Base-by-base conservation (phyloP, 306 rosid species). In the Castanopsis chinensis region DNA sequence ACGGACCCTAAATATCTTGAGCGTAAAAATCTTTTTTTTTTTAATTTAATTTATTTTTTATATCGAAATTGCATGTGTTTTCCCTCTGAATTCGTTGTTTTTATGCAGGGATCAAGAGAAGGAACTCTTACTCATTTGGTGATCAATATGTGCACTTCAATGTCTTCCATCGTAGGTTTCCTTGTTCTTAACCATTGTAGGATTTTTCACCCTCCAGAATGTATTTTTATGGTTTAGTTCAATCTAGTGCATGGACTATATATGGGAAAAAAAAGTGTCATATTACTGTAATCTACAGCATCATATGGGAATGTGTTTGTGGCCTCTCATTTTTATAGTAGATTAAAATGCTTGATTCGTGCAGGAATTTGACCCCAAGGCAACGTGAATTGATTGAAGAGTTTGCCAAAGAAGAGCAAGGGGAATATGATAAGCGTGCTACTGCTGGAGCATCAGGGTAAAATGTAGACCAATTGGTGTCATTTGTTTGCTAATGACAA, bases 101-200 rank as follows among this genome's bases (percentile, higher is more conserved):
- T 68, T 10, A 67, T 33, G 81, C 87, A 94, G 96, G 97, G 54
- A 94, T 94, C 71, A 94, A 88, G 87, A 72, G 90, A 0, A 89
- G 88, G 85, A 90, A 76, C 69, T 88, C 91, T 45, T 87, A 83
- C 78, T 17, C 94, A 17, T 87, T 92, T 1, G 98, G 96, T 19
- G 96, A 94, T 81, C 97, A 94, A 82, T 94, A 54, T 55, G 97
- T 92, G 87, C 94, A 94, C 81, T 94, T 94, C 79, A 92, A 89
- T 55, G 86, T 94, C 93, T 94, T 60, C 97, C 98, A 71, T 11
- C 77, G 96, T 92, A 83, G 69, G 98, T 60, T 5, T 33, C 80
- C 70, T 2, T 5, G 43, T 27, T 69, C 76, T 21, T 17, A n/a
- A 37, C 41, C n/a, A 74, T 18, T 27, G 30, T 2, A 27, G 30